Conservation (phyloP, 1,139 yeast genomes). For the Debaryomyces psychrophilus region DNA sequence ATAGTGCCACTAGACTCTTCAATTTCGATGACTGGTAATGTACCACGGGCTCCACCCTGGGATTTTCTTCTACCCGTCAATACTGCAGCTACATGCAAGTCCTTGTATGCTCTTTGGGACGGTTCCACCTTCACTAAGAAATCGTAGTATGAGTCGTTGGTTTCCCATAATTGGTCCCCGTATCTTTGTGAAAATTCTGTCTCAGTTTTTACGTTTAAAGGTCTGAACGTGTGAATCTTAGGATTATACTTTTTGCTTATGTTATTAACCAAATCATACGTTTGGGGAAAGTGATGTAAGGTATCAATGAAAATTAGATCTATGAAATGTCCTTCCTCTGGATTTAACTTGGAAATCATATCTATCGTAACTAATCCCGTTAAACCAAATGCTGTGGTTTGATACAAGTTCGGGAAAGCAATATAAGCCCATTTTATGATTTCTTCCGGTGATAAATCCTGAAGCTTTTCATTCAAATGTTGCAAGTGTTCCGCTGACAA, state of each 20-base stretch:
- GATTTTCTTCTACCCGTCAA: slow-evolving; percentile 90
- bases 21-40: slow-evolving; percentile 75
- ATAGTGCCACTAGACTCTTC: slow-evolving; percentile 70
- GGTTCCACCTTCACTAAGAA: slow-evolving; percentile 93
- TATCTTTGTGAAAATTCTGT: slow-evolving; percentile 65
- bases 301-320: slow-evolving; percentile 90
- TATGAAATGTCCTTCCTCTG: slow-evolving; percentile 43
- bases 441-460: slow-evolving; percentile 63
- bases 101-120: slow-evolving; percentile 77
- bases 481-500: slow-evolving; percentile 51
- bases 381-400: slow-evolving; percentile 93
- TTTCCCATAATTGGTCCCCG: slow-evolving; percentile 85
- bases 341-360: slow-evolving; percentile 64
- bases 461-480: slow-evolving; percentile 65
- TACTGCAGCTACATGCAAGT: slow-evolving; percentile 74
- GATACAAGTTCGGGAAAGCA: slow-evolving; percentile 81
- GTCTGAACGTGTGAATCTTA: slow-evolving; percentile 64
- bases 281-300: slow-evolving; percentile 90
- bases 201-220: slow-evolving; percentile 58
- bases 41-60: slow-evolving; percentile 84
- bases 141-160: slow-evolving; percentile 80
- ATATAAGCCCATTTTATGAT: slow-evolving; percentile 79
- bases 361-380: slow-evolving; percentile 90
- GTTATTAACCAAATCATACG: slow-evolving; percentile 69
- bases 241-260: slow-evolving; percentile 60